These are phyloP conservation scores for Penicillium oxalicum DNA, from an alignment of 2,329 filamentous ascomycete genomes.

Conservation along the genomic window DNA sequence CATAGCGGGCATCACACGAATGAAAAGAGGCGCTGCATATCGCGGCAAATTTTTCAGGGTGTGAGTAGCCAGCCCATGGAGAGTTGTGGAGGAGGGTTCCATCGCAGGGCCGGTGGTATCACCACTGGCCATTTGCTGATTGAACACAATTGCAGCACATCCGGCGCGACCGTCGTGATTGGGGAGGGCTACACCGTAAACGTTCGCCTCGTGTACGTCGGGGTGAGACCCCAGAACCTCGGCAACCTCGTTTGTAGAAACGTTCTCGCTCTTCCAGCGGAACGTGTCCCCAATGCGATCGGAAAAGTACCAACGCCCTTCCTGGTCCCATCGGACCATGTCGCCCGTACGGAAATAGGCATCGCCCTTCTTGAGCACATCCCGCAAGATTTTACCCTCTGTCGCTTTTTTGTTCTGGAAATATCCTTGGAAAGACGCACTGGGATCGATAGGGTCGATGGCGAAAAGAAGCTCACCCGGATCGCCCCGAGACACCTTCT, in stretches of 20 bases:
- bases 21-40: conserved; percentile 72
- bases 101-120: conserved; percentile 15
- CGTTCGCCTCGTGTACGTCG: conserved; percentile 69
- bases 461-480: conserved; percentile 69
- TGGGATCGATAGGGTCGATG: conserved; percentile 61
- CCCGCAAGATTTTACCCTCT: conserved; percentile 64
- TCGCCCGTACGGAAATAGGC: conserved; percentile 83
- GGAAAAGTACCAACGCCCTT: conserved; percentile 71
- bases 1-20: conserved; percentile 59
- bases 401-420: conserved; percentile 68
- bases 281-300: conserved; percentile 57
- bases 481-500: conserved; percentile 51
- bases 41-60: conserved; percentile 55
- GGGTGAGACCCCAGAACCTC: conserved; percentile 64
- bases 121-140: conserved; percentile 33
- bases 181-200: conserved; percentile 75
- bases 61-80: conserved; percentile 59
- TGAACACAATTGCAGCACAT: conserved; percentile 65
- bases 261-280: conserved; percentile 68
- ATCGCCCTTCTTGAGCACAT: conserved; percentile 70
- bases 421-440: conserved; percentile 71
- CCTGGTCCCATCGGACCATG: conserved; percentile 61
- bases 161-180: conserved; percentile 79
- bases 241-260: conserved; percentile 76
- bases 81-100: conserved; percentile 35